Conservation (phyloP, 2,329 filamentous ascomycete genomes). For the Ceratocystis diversiconidia region DNA sequence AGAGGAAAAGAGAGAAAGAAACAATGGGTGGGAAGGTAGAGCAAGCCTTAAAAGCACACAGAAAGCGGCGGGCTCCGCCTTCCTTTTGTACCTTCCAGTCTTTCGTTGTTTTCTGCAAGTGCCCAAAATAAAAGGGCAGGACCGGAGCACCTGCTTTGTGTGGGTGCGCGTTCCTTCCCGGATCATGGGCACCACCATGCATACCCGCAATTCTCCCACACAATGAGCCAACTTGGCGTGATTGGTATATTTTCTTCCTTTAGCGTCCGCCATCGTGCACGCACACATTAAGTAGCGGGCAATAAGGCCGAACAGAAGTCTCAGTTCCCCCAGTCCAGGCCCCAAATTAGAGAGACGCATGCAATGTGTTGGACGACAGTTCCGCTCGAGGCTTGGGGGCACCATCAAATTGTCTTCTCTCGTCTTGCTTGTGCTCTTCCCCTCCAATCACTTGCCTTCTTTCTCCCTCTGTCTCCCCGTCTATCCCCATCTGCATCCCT, state of each 20-base stretch:
- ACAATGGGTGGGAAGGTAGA: neutral
- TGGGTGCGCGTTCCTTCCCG: conserved; percentile 3
- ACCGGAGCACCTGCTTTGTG: conserved; percentile 2
- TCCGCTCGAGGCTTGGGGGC: no score
- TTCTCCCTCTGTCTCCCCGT: neutral
- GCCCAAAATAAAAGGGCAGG: neutral
- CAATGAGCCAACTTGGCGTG: neutral
- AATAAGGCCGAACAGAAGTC: neutral
- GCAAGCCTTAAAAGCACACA: no score
- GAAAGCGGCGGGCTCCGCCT: neutral
- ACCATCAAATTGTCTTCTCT: neutral
- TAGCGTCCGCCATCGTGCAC: conserved; percentile 1
- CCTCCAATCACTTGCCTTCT: neutral
- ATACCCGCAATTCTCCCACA: conserved; percentile 7
- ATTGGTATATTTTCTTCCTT: neutral
- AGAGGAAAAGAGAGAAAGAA: neutral
- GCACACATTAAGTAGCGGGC: neutral
- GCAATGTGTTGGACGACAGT: neutral
- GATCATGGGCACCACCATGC: neutral
- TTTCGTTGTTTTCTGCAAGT: no score
- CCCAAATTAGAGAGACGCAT: neutral
- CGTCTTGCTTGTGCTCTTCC: neutral
- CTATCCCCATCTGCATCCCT: neutral
- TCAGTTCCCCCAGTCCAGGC: neutral
- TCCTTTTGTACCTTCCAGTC: neutral